Conservation (phyloP, 257 asterid genomes). For the Nicotiana otophora region DNA sequence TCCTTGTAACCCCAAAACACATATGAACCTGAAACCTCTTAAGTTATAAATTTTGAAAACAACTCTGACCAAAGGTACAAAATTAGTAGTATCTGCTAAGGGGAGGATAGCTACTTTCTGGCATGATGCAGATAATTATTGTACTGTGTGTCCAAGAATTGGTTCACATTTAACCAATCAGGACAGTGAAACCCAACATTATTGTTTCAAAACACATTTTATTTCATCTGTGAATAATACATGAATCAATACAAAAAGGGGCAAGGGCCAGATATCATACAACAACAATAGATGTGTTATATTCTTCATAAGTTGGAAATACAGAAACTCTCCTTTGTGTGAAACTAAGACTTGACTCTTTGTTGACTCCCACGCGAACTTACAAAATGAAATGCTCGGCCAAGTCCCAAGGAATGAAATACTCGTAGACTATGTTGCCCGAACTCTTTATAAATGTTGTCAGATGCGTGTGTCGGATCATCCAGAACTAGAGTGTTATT, state of each 20-base stretch:
- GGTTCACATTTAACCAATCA: neutral
- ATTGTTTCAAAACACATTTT: neutral
- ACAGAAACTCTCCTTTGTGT: no score
- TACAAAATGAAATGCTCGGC: no score
- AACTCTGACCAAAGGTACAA: no score
- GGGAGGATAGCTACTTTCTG: neutral
- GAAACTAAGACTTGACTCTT: conserved; percentile 5
- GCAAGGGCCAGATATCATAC: neutral
- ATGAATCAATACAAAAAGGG: neutral
- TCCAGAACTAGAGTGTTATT: no score
- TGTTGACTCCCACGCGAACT: neutral
- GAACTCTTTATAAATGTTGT: no score
- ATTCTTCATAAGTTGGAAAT: neutral
- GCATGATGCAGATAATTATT: neutral
- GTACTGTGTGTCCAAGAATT: neutral
- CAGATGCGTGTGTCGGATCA: no score
- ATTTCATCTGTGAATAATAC: neutral
- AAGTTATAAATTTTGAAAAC: no score
- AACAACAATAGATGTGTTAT: conserved; percentile 9
- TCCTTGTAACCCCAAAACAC: no score
- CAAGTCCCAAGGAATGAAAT: neutral
- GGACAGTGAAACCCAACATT: neutral
- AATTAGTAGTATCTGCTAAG: no score
- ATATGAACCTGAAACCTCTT: no score
- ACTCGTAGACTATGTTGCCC: neutral